Base-by-base conservation (phyloP, 345 rosid species). In the Zanthoxylum bungeanum region DNA sequence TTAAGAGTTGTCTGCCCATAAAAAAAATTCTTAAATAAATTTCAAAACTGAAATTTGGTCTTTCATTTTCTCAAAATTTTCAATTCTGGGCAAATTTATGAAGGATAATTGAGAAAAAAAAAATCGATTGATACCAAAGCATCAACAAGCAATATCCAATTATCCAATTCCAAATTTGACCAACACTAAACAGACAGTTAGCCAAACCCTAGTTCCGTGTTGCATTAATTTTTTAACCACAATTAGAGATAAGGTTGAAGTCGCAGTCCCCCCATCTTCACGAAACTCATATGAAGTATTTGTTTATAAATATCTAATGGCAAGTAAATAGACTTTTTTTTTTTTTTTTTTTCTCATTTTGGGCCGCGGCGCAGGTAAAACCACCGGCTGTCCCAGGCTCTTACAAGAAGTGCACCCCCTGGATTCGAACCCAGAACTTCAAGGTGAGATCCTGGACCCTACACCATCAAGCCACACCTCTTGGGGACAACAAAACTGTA, bases 201-300 rank as follows among this genome's bases (percentile, higher is more conserved):
- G 47, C 47, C 30, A 4, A n/a, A 61, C 44, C 42, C 56, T 30
- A 67, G 42, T 63, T 64, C 60, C 70, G 78, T 64, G 70, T 42
- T 53, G 42, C 5, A 14, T 53, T 55, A 27, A 24, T 9, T 33
- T n/a, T n/a, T 62, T 33, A 63, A 33, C 70, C 69, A 33, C 2
- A 69, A 30, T 58, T 7, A 12, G 7, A 46, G 74, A 69, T 74
- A 60, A 57, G 62, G 21, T 55, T 36, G 74, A 63, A 55, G 74
- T 75, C 78, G 11, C 33, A 25, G 46, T 75, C 74, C 74, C 19
- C 17, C 42, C n/a, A 40, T 34, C 4, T 37, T 27, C 46, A 0
- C 9, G 11, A 33, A 24, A 36, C 11, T 22, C 24, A 12, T 6
- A 3, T n/a, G n/a, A n/a, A n/a, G n/a, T n/a, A n/a, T n/a, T n/a